A percentile compares a stretch with the other conserved stretches of the same genome.
Conservation (phyloP, 2,329 filamentous ascomycete genomes). For the Clarireedia hainanense region DNA sequence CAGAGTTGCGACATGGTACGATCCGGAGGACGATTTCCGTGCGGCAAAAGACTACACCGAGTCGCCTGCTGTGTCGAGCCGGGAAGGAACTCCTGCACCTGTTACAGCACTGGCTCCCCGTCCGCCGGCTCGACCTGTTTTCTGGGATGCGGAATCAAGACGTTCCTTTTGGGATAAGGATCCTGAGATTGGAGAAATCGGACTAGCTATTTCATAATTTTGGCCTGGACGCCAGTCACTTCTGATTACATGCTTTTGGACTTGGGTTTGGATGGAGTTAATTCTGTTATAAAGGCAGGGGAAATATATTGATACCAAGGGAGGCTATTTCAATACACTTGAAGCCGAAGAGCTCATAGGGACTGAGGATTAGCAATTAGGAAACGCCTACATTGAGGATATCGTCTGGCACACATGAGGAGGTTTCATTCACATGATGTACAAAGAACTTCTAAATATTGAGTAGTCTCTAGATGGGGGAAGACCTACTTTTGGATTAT, state of each 20-base stretch:
- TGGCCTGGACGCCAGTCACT: conserved; percentile 1
- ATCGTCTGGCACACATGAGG: too few relatives aligned
- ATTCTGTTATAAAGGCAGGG: conserved; percentile 1
- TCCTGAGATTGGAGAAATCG: conserved; percentile 6
- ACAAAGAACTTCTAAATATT: too few relatives aligned
- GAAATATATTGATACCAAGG: conserved; percentile 8
- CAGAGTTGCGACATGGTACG: conserved; percentile 20
- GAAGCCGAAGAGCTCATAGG: neutral
- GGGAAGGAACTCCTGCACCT: neutral
- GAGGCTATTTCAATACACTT: neutral
- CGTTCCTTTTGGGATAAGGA: conserved; percentile 3
- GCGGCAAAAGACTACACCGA: conserved; percentile 13
- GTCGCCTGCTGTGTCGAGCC: conserved; percentile 12
- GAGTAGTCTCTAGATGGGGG: neutral
- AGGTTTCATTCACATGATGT: neutral
- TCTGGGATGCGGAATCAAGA: neutral
- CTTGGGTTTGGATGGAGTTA: neutral
- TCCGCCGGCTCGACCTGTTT: neutral
- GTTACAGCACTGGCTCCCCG: conserved; percentile 3
- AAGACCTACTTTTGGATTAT: neutral
- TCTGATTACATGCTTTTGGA: conserved; percentile 2
- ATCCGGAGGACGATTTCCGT: conserved; percentile 18
- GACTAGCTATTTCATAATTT: conserved; percentile 7
- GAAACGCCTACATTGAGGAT: neutral
- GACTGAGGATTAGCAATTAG: neutral